Conservation (phyloP, 2,329 filamentous ascomycete genomes). For the Epichloe typhina region DNA sequence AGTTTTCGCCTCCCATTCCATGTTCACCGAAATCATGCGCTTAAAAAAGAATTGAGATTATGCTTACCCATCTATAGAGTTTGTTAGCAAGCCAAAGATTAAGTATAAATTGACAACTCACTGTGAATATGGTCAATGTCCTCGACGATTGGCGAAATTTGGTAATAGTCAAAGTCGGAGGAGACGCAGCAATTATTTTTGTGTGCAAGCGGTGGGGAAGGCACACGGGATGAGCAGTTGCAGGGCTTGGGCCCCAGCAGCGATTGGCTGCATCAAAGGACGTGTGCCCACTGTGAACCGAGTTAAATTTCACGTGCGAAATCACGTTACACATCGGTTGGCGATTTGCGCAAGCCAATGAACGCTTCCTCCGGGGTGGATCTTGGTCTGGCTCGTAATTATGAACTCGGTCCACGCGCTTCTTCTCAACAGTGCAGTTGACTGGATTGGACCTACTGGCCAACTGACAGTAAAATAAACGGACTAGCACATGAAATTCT, state of each 20-base stretch:
- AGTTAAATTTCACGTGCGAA: constrained; percentile 3
- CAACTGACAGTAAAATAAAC: background rate
- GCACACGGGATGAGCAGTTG: constrained; percentile 19
- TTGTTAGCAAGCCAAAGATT: constrained; percentile 27
- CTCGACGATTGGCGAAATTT: constrained; percentile 29
- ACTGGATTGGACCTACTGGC: background rate
- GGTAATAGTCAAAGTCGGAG: constrained; percentile 26
- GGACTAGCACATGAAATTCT: background rate
- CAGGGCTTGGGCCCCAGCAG: constrained; percentile 24
- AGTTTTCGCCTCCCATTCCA: background rate
- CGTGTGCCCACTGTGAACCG: background rate
- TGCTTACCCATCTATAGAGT: constrained; percentile 47
- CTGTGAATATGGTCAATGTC: constrained; percentile 35
- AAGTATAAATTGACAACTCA: constrained; percentile 28
- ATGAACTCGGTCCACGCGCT: too few species aligned
- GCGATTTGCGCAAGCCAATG: background rate
- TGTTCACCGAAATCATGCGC: background rate
- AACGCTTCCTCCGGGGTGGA: background rate
- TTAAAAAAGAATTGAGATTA: constrained; percentile 11
- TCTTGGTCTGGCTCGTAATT: background rate
- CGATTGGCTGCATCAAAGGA: constrained; percentile 18
- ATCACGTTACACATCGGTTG: background rate
- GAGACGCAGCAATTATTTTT: constrained; percentile 27
- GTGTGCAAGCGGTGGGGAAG: constrained; percentile 28
- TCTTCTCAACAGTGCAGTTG: too few species aligned